A percentile compares a stretch with the other conserved stretches of the same genome.
Conservation (phyloP, 75 land plant genomes). For the Pinus tabuliformis region DNA sequence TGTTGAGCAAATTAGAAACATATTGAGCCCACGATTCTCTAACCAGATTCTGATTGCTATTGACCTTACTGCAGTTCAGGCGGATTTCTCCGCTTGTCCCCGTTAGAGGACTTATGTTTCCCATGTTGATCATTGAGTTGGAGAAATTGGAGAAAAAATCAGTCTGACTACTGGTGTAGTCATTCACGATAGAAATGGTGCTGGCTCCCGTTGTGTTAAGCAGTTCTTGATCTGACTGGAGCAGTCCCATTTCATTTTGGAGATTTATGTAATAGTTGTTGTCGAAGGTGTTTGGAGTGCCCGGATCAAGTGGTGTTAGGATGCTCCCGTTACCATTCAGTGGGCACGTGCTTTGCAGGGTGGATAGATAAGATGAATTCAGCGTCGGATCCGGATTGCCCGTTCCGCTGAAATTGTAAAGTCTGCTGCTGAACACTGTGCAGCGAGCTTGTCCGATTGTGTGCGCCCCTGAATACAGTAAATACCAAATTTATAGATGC, state of each 20-base stretch:
- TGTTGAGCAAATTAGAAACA: no score
- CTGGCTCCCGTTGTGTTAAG: conserved; percentile 30
- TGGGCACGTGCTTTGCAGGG: conserved; percentile 36
- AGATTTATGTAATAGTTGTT: conserved; percentile 55
- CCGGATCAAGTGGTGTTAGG: conserved; percentile 26
- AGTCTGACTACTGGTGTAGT: conserved; percentile 20
- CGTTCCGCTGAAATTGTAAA: conserved; percentile 56
- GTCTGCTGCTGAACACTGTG: conserved; percentile 27
- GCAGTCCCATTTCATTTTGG: conserved; percentile 38
- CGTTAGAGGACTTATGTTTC: conserved; percentile 51
- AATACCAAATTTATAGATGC: neutral
- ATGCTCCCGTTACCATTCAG: conserved; percentile 9
- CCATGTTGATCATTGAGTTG: conserved; percentile 62
- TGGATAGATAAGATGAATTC: conserved; percentile 24
- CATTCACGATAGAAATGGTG: conserved; percentile 33
- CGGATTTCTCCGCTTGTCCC: conserved; percentile 51
- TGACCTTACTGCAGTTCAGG: conserved; percentile 27
- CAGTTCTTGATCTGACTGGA: conserved; percentile 57
- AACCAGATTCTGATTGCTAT: neutral
- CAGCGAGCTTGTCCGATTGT: conserved; percentile 73
- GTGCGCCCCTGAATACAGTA: conserved; percentile 47
- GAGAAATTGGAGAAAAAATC: conserved; percentile 34
- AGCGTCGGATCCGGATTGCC: conserved; percentile 52
- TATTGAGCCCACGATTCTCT: neutral
- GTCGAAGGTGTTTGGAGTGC: conserved; percentile 37